phyloP scores from a whole-genome alignment of 805 yeast species.

The Kodamaea leandrae region DNA sequence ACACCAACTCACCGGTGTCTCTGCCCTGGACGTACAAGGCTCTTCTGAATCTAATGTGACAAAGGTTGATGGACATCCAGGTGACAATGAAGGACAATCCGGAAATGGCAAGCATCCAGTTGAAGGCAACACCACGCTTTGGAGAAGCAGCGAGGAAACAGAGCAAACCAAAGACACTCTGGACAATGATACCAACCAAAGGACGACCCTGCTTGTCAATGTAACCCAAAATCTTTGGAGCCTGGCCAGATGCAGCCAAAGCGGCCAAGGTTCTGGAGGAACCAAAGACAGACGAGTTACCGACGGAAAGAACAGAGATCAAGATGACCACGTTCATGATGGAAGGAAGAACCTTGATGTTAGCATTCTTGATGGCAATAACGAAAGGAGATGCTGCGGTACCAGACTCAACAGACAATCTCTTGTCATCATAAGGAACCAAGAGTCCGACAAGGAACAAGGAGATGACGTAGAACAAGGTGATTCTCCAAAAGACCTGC shows the following conservation, averaged over 20 bases:
- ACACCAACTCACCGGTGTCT: constrained; percentile 32
- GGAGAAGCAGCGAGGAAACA: constrained; percentile 63
- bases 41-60: constrained; percentile 61
- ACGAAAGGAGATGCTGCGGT: constrained; percentile 73
- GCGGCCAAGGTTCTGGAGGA: constrained; percentile 67
- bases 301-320: constrained; percentile 72
- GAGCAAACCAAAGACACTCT: constrained; percentile 52
- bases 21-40: constrained; percentile 54
- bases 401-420: constrained; percentile 50
- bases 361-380: constrained; percentile 64
- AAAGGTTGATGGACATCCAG: constrained; percentile 71
- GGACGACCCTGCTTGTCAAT: constrained; percentile 81
- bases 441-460: constrained; percentile 55
- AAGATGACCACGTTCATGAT: constrained; percentile 68
- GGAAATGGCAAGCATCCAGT: constrained; percentile 71
- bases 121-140: constrained; percentile 55
- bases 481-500: constrained; percentile 80
- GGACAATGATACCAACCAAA: constrained; percentile 56
- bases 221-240: constrained; percentile 59
- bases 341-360: constrained; percentile 63
- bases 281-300: constrained; percentile 67
- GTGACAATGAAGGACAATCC: constrained; percentile 72
- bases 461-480: constrained; percentile 63
- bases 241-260: constrained; percentile 62
- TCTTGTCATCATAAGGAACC: constrained; percentile 58